phyloP scores from a whole-genome alignment of 192 early-diverging fungal genomes.

The Coemansia sp. region DNA sequence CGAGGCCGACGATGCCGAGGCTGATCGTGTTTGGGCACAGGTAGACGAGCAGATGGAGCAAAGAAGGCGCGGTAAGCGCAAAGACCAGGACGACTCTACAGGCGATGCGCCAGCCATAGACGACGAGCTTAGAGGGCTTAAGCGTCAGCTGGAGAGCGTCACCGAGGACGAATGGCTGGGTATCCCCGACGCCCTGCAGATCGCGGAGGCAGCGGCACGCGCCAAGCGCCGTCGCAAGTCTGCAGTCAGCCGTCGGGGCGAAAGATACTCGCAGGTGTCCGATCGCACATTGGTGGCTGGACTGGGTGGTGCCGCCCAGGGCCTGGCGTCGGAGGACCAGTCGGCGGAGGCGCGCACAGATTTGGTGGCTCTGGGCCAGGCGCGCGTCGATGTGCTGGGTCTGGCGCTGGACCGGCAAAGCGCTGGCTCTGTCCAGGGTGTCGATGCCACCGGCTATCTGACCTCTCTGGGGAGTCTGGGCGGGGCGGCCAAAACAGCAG shows the following conservation, averaged over 20 bases:
- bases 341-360: slow-evolving; percentile 47
- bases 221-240: slow-evolving; percentile 66
- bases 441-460: slow-evolving; percentile 95
- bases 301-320: slow-evolving; percentile 11
- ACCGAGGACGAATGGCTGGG: slow-evolving; percentile 84
- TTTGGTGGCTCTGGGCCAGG: slow-evolving; percentile 89
- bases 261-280: slow-evolving; percentile 53
- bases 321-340: slow-evolving; percentile 62
- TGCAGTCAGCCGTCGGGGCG: slow-evolving; percentile 16
- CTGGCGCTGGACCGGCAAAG: slow-evolving; percentile 84
- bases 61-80: slow-evolving; percentile 69
- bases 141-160: slow-evolving; percentile 73
- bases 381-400: slow-evolving; percentile 73
- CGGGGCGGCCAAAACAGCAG: slow-evolving; percentile 70
- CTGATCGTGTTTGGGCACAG: slow-evolving; percentile 84
- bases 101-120: slow-evolving; percentile 78
- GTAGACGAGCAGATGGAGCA: slow-evolving; percentile 92
- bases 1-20: slow-evolving; percentile 97
- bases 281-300: slow-evolving; percentile 56
- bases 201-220: slow-evolving; percentile 55
- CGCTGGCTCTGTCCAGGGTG: slow-evolving; percentile 33
- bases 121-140: slow-evolving; percentile 87
- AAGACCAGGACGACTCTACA: slow-evolving; percentile 60
- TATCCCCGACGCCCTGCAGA: slow-evolving; percentile 67
- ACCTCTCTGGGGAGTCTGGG: slow-evolving; percentile 85